phyloP scores from a whole-genome alignment of 2,329 filamentous ascomycete genomes.

The Plenodomus lindquistii region DNA sequence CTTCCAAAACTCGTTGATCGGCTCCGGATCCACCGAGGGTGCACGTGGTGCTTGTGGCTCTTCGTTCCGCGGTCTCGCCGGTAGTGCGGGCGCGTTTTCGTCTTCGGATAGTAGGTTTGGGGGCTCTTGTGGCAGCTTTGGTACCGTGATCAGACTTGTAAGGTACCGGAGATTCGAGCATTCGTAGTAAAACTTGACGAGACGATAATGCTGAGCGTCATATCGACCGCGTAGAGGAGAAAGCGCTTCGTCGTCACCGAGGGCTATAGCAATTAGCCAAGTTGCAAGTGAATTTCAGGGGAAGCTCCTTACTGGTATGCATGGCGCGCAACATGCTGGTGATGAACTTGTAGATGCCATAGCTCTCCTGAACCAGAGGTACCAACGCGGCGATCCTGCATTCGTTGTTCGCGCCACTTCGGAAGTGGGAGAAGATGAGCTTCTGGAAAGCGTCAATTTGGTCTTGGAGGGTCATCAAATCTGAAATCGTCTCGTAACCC shows the following conservation, averaged over 20 bases:
- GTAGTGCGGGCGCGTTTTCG: slow-evolving; percentile 77
- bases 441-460: slow-evolving; percentile 99
- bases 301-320: slow-evolving; percentile 74
- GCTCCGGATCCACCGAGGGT: slow-evolving; percentile 80
- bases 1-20: slow-evolving; percentile 98
- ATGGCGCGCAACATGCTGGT: slow-evolving; percentile 99
- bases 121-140: slow-evolving; percentile 91
- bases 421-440: slow-evolving; percentile 96
- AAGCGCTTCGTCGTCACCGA: slow-evolving; percentile 90
- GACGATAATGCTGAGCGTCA: slow-evolving; percentile 92
- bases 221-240: slow-evolving; percentile 87
- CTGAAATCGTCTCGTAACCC: slow-evolving; percentile 92
- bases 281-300: neutral
- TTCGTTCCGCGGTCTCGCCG: slow-evolving; percentile 72
- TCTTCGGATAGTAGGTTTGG: slow-evolving; percentile 87
- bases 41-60: slow-evolving; percentile 66
- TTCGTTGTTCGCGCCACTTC: slow-evolving; percentile 89
- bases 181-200: slow-evolving; percentile 98
- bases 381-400: slow-evolving; percentile 94
- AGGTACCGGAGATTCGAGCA: slow-evolving; percentile 97
- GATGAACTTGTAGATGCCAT: slow-evolving; percentile 99
- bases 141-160: slow-evolving; percentile 93
- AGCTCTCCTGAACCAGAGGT: slow-evolving; percentile 93
- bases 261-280: slow-evolving; percentile 57
- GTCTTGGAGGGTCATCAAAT: slow-evolving; percentile 95